Conservation (phyloP, 371 early-diverging fungal genomes). For the Cokeromyces recurvatus region DNA sequence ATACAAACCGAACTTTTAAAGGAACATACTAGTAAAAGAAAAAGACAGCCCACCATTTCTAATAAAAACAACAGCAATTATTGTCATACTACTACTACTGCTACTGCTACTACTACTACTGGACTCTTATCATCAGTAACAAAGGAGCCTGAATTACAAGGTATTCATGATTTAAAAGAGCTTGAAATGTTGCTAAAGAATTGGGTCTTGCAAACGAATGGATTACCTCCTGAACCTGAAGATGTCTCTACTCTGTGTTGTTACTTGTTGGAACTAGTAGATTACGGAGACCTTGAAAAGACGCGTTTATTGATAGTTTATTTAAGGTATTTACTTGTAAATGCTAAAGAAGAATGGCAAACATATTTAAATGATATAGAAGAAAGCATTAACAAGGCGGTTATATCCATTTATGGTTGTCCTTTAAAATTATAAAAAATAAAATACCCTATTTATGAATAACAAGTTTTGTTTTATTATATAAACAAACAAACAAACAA, state of each 20-base stretch:
- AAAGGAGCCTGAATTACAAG: constrained; percentile 26
- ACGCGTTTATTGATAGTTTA: constrained; percentile 26
- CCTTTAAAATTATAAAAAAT: constrained; percentile 3
- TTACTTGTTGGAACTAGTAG: constrained; percentile 26
- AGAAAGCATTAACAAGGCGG: background rate
- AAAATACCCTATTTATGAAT: too few relatives aligned
- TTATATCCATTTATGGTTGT: constrained; percentile 6
- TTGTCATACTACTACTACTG: too few relatives aligned
- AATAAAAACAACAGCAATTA: too few relatives aligned
- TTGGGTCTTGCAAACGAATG: too few relatives aligned
- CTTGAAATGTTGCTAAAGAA: constrained; percentile 20
- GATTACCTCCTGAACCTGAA: constrained; percentile 42
- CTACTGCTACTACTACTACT: too few relatives aligned
- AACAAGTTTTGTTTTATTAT: too few relatives aligned
- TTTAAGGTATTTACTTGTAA: constrained; percentile 12
- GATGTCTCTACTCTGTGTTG: constrained; percentile 24
- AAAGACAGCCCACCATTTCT: too few relatives aligned
- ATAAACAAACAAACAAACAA: too few relatives aligned
- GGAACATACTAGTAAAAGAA: too few relatives aligned
- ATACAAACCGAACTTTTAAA: too few relatives aligned
- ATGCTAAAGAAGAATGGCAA: constrained; percentile 3
- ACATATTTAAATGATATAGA: background rate
- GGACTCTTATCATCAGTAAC: background rate
- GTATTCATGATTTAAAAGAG: constrained; percentile 17
- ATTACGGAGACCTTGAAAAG: constrained; percentile 26